Conservation (phyloP, 495 filamentous ascomycete genomes). For the Annulohypoxylon moriforme region DNA sequence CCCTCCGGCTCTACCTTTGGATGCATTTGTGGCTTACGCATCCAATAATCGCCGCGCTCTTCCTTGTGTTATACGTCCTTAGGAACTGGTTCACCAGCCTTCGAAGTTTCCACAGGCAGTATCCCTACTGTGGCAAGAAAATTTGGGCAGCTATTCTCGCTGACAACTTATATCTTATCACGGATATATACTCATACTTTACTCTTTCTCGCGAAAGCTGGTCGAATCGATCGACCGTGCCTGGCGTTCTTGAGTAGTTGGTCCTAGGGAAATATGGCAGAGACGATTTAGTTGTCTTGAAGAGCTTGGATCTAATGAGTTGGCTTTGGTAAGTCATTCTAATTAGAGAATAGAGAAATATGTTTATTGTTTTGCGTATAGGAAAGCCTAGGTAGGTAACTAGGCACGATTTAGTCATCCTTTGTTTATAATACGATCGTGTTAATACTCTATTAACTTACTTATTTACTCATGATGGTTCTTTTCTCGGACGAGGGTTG, state of each 20-base stretch:
- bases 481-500: too few species aligned
- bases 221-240: conserved; percentile 26
- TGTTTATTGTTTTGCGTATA: conserved; percentile 6
- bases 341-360: background rate
- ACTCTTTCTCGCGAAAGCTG: conserved; percentile 20
- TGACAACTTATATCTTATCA: conserved; percentile 29
- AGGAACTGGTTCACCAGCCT: conserved; percentile 27
- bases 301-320: background rate
- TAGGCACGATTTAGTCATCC: background rate
- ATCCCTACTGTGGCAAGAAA: conserved; percentile 23
- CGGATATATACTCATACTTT: conserved; percentile 30
- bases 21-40: conserved; percentile 28
- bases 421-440: background rate
- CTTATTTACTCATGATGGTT: too few species aligned
- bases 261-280: background rate
- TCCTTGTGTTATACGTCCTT: conserved; percentile 21
- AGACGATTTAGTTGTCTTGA: background rate
- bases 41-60: conserved; percentile 32
- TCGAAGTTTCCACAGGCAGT: conserved; percentile 6
- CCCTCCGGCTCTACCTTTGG: conserved; percentile 26
- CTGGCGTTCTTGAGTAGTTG: background rate
- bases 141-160: conserved; percentile 37
- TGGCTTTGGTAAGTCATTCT: background rate
- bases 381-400: too few species aligned
- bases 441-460: background rate